Percentiles rank a stretch among this genome's conserved stretches.
phyloP scores from a whole-genome alignment of 441 rosid species.

The Jatropha multifida region DNA sequence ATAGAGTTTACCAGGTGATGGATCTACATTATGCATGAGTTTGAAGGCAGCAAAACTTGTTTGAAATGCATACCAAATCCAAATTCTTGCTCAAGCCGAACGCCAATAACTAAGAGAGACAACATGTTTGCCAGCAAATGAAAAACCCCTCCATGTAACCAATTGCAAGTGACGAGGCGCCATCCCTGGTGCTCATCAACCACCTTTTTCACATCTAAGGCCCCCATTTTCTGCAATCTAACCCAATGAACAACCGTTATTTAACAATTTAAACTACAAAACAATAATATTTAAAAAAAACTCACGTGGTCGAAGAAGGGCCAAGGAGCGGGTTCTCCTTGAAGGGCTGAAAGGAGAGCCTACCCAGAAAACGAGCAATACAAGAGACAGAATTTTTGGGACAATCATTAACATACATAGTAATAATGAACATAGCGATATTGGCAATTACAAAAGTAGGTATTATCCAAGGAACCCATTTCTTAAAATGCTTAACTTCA shows the following conservation, averaged over 20 bases:
- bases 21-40: neutral
- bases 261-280: neutral
- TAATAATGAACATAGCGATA: slow-evolving; percentile 47
- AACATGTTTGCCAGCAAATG: slow-evolving; percentile 82
- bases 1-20: neutral
- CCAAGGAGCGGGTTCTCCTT: slow-evolving; percentile 73
- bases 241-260: slow-evolving; percentile 17
- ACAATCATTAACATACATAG: slow-evolving; percentile 64
- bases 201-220: slow-evolving; percentile 53
- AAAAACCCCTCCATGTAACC: slow-evolving; percentile 89
- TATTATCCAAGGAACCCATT: slow-evolving; percentile 57
- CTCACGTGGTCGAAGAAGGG: slow-evolving; percentile 64
- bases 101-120: slow-evolving; percentile 77
- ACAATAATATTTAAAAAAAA: neutral
- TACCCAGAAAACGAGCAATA: slow-evolving; percentile 53
- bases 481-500: slow-evolving; percentile 47
- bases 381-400: slow-evolving; percentile 56
- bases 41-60: neutral
- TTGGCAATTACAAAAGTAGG: slow-evolving; percentile 55
- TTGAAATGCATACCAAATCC: slow-evolving; percentile 64
- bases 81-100: slow-evolving; percentile 85
- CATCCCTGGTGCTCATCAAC: slow-evolving; percentile 64
- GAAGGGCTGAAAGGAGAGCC: slow-evolving; percentile 66
- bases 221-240: slow-evolving; percentile 82
- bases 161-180: slow-evolving; percentile 78